phyloP scores from a whole-genome alignment of 768 basidiomycete genomes.

The Leccinum uliginosum region DNA sequence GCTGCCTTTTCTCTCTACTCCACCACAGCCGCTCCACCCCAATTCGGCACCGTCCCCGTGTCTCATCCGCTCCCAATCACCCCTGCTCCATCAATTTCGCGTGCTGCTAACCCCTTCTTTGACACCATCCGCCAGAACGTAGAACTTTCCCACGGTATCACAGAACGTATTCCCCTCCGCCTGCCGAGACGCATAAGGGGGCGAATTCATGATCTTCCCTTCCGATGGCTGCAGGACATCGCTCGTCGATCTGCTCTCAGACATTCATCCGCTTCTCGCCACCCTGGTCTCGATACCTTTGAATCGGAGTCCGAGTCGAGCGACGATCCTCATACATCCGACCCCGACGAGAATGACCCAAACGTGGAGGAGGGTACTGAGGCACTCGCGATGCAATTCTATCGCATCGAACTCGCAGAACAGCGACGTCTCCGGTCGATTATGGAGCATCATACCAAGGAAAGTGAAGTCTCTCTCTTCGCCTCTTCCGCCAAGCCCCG shows the following conservation, averaged over 20 bases:
- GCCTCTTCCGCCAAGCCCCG: slow-evolving; percentile 6
- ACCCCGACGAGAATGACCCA: slow-evolving; percentile 33
- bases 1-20: slow-evolving; percentile 57
- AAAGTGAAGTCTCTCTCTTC: slow-evolving; percentile 33
- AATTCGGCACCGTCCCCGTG: slow-evolving; percentile 2
- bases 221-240: slow-evolving; percentile 73
- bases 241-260: slow-evolving; percentile 46
- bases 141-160: slow-evolving; percentile 71
- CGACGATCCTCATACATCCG: slow-evolving; percentile 30
- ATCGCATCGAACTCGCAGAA: slow-evolving; percentile 87
- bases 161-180: slow-evolving; percentile 76
- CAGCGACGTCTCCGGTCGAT: slow-evolving; percentile 84
- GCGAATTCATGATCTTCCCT: slow-evolving; percentile 73
- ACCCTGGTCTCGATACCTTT: slow-evolving; percentile 14
- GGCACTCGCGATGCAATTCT: slow-evolving; percentile 87
- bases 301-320: slow-evolving; percentile 33
- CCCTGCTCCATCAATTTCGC: slow-evolving; percentile 22
- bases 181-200: slow-evolving; percentile 46
- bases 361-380: slow-evolving; percentile 68
- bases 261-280: slow-evolving; percentile 8
- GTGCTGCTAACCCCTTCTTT: slow-evolving; percentile 80
- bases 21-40: slow-evolving; percentile 29
- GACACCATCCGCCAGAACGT: slow-evolving; percentile 88
- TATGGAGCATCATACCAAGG: slow-evolving; percentile 84
- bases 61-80: slow-evolving; percentile 7